A percentile compares a stretch with the other conserved stretches of the same genome.
Evolutionary conservation across 139 green algal species (phyloP).

Genomic region (Deuterostichococcus epilithicus): DNA sequence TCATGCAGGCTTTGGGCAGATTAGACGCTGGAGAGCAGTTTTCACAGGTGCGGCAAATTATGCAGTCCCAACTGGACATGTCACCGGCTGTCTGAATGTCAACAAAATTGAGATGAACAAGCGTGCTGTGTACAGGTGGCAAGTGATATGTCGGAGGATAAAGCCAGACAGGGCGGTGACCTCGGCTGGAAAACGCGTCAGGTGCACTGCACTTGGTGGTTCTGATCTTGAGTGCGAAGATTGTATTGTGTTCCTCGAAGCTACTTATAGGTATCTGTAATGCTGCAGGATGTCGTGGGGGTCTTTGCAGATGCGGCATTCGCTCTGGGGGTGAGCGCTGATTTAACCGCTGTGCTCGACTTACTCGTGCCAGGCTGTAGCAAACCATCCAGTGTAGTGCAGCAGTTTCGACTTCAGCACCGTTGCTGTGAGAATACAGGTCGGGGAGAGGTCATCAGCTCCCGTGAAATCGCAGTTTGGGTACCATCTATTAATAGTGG

Average conservation of each 20-base stretch:
- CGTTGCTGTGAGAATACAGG: slow-evolving; percentile 22
- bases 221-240: no score
- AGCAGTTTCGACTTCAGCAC: neutral
- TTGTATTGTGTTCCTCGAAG: no score
- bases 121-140: slow-evolving; percentile 23
- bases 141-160: slow-evolving; percentile 32
- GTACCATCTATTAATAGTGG: slow-evolving; percentile 49
- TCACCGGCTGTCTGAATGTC: no score
- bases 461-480: slow-evolving; percentile 47
- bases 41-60: slow-evolving; percentile 8
- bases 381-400: neutral
- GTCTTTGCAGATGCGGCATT: slow-evolving; percentile 52
- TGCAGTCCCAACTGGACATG: neutral
- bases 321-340: slow-evolving; percentile 29
- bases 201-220: no score
- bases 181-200: slow-evolving; percentile 43
- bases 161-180: slow-evolving; percentile 41
- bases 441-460: slow-evolving; percentile 34
- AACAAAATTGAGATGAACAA: neutral
- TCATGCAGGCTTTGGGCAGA: slow-evolving; percentile 31
- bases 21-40: slow-evolving; percentile 40
- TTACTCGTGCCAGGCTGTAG: neutral
- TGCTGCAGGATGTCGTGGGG: slow-evolving; percentile 40
- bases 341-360: neutral
- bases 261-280: no score